Base-by-base conservation (phyloP, 1,139 yeast genomes). In the Yamadazyma triangularis region DNA sequence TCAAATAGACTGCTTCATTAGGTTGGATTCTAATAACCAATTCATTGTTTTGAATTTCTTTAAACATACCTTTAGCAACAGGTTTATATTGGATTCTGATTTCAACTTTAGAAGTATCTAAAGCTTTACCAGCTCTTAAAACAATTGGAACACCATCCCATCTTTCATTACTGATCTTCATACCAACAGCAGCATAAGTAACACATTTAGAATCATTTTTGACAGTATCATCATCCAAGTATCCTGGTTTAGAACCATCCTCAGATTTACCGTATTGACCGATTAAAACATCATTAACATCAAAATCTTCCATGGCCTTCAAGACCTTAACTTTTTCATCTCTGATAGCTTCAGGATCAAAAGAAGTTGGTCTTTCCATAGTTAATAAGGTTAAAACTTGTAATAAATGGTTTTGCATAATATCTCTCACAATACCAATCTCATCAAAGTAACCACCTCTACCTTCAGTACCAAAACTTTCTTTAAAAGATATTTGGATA, bases 71-170 rank as follows among this genome's bases (percentile, higher is more conserved):
- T 41, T 73, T 71, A 16, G 88, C 80, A 33, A 84, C 93, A 28
- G 84, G 83, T 62, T 82, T 87, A 68, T 83, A 91, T 66, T 91
- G 97, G 42, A 93, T 69, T 59, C 97, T 77, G 43, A 93, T 81
- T 64, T 93, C 98, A 34, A 91, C 98, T 68, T 88, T 85, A 35
- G 88, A 82, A 52, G 83, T 91, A 53, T 88, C 86, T 38, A 89
- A 69, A 11, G 96, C 96, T 65, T 91, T 91, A 51, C 99, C 99
- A 14, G 97, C 98, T 63, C 95, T 78, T 69, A 91, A 69, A 32
- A 91, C 83, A 53, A 91, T 79, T 34, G 99, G 99, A 29, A 91
- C 97, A 48, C 96, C 96, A 44, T 84, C 91, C 99, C 99, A 91
- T 57, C 97, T 79, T 60, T 89, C 97, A 58, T 88, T 93, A 50